Evolutionary conservation across 192 early-diverging fungal genomes (phyloP).

Genomic region (Mortierella antarctica): DNA sequence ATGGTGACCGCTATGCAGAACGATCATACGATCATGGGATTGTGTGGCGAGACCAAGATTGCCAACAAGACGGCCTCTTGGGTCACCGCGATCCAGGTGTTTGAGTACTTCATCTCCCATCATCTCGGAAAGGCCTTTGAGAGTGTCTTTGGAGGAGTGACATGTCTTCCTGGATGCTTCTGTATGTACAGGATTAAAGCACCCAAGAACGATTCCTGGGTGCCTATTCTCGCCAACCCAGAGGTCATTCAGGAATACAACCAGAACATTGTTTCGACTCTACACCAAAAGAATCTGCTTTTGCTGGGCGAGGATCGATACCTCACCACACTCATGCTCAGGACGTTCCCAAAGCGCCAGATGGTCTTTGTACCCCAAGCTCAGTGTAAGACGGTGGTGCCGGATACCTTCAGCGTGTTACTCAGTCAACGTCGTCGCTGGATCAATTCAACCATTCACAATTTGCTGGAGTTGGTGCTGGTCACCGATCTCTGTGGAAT

Average conservation of each 20-base stretch:
- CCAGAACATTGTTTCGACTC: slow-evolving; percentile 81
- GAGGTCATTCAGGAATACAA: slow-evolving; percentile 87
- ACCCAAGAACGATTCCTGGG: slow-evolving; percentile 73
- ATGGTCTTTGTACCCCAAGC: slow-evolving; percentile 90
- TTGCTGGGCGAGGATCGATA: slow-evolving; percentile 91
- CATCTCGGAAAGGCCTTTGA: slow-evolving; percentile 96
- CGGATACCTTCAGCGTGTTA: slow-evolving; percentile 83
- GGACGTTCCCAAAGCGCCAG: slow-evolving; percentile 87
- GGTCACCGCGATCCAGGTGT: slow-evolving; percentile 94
- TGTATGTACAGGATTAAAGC: slow-evolving; percentile 98
- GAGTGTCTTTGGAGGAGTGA: slow-evolving; percentile 96
- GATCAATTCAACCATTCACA: slow-evolving; percentile 97
- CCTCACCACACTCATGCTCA: slow-evolving; percentile 86
- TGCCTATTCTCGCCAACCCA: slow-evolving; percentile 89
- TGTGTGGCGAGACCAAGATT: slow-evolving; percentile 98
- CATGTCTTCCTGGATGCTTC: slow-evolving; percentile 97
- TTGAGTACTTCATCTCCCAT: slow-evolving; percentile 99
- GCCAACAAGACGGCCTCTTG: slow-evolving; percentile 89
- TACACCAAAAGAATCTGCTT: slow-evolving; percentile 88
- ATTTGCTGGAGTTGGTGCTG: slow-evolving; percentile 87
- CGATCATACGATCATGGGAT: slow-evolving; percentile 92
- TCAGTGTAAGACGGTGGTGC: slow-evolving; percentile 86
- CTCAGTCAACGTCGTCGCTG: slow-evolving; percentile 93
- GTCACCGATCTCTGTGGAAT: slow-evolving; percentile 91
- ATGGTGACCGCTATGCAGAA: slow-evolving; percentile 95